Evolutionary conservation across 768 basidiomycete species (phyloP), one percentile per base, ranked within the genome.

Genomic region (Boletus reticuloceps): DNA sequence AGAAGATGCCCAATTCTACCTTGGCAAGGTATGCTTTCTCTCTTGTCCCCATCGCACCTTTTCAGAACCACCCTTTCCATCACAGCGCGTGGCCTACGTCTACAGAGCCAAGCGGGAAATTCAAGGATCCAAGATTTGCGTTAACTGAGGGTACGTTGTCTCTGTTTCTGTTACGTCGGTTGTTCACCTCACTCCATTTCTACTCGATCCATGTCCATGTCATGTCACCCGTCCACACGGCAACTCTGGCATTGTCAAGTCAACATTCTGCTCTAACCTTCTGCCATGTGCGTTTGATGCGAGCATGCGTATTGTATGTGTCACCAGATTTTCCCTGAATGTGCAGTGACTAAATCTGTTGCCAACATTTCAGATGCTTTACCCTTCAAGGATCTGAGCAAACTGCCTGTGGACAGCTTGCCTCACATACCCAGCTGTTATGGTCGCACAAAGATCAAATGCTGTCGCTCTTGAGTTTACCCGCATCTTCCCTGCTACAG

Each of bases 71-170:
- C 22, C 7, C 13, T 43, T 37, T 47, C 55, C 39, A 19, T 22
- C 40, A 22, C 65, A 97, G 94, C 91, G 96, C 65, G 83, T 99
- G 60, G 97, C 97, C 56, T 99, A 88, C 76, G 94, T 99, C 64
- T 99, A 99, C 87, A 90, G 88, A 72, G 96, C 94, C 58, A 94
- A 97, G 82, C 82, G 85, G 74, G 91, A 93, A 76, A 84, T 96
- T 63, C 87, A 88, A 74, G 97, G 97, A 56, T 91, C 93, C 64
- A 94, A 95, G 76, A 80, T 98, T 69, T 91, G 97, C 64, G 93
- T 98, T 60, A 98, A 98, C 80, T 98, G 94, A 94, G 97, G 95
- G 91, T 92, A 66, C 69, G 86, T 40, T 78, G 8, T 7, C n/a
- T 40, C 42, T 22, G 39, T 14, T 19, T 20, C 29, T 19, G 34